Base-by-base conservation (phyloP, 352 stramenopile genomes). In the Globisporangium abappressorium region DNA sequence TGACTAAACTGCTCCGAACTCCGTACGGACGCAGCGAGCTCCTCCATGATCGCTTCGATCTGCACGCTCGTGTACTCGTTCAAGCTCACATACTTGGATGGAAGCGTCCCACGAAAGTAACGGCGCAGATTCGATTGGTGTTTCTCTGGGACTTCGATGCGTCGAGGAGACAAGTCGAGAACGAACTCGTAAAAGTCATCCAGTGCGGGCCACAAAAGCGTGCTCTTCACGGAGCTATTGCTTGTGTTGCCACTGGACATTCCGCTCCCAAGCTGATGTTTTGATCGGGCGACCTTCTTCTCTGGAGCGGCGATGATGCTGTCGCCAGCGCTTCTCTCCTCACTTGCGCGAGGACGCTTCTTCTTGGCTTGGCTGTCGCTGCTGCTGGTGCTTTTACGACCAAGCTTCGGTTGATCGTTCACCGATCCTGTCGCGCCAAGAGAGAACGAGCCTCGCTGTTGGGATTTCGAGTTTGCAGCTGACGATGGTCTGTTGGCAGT, bases 111-210 rank as follows among this genome's bases (percentile, higher is more conserved):
- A 34, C 67, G 65, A 38, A 47, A 57, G 62, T 83, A 84, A 9
- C 70, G 72, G 11, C 69, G 53, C 4, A 92, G 69, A 41, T 66
- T 67, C 7, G 72, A 58, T 66, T 73, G 51, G 68, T 61, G 75
- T 5, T 69, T 71, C 14, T 77, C 72, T 7, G 67, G 79, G n/a
- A 63, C 61, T 54, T 72, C 74, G 55, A 85, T 70, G 26, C 79
- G 77, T 7, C 61, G 77, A 22, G 85, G 83, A 15, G 80, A 84
- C 15, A 93, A 54, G 30, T 85, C 73, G n/a, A 95, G 59, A 14
- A 95, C 57, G 57, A 90, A 90, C 49, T 87, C 79, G 67, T 92
- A 92, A 38, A 93, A 92, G 1, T 91, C 81, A 49, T 93, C 81
- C 11, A 95, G 67, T 6, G 74, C 77, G 41, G 87, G 87, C 87